Conservation (phyloP, 1,284 basidiomycete genomes). For the Takashimella tepidaria region DNA sequence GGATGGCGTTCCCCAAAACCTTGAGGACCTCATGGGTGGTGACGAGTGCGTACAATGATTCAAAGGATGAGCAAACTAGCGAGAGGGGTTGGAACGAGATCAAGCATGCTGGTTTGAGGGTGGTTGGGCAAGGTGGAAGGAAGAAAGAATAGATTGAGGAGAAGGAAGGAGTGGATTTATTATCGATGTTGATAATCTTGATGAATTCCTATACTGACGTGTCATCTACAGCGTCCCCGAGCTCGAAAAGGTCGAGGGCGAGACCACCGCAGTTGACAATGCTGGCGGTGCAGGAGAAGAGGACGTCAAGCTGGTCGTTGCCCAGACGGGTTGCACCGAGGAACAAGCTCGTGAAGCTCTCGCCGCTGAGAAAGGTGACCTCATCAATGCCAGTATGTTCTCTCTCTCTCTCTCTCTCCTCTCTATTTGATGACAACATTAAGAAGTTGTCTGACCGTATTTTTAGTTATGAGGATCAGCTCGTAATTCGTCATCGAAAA, state of each 20-base stretch:
- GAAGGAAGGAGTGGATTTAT: neutral
- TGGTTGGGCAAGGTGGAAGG: too few species aligned
- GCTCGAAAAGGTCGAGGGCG: constrained; percentile 58
- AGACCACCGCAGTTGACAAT: constrained; percentile 33
- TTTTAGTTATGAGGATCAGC: constrained; percentile 15
- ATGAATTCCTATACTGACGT: neutral
- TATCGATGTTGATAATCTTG: neutral
- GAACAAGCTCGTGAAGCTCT: constrained; percentile 85
- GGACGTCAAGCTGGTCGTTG: constrained; percentile 92
- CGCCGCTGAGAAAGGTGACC: constrained; percentile 81
- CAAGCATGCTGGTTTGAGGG: too few species aligned
- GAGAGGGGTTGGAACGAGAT: too few species aligned
- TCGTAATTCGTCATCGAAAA: too few species aligned
- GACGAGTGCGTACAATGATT: constrained; percentile 52
- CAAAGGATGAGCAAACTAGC: constrained; percentile 3
- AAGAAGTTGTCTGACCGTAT: too few species aligned
- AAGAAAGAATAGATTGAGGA: too few species aligned
- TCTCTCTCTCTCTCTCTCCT: too few species aligned
- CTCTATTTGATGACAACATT: too few species aligned
- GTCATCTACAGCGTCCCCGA: constrained; percentile 57
- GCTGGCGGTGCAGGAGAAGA: constrained; percentile 62
- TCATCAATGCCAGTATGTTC: constrained; percentile 88
- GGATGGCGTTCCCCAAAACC: constrained; percentile 54
- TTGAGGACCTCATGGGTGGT: constrained; percentile 54
- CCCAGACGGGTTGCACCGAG: constrained; percentile 70